Evolutionary conservation across 495 filamentous ascomycete species (phyloP), one percentile per base, ranked within the genome.

Genomic region (Parachaetomium inaequale): DNA sequence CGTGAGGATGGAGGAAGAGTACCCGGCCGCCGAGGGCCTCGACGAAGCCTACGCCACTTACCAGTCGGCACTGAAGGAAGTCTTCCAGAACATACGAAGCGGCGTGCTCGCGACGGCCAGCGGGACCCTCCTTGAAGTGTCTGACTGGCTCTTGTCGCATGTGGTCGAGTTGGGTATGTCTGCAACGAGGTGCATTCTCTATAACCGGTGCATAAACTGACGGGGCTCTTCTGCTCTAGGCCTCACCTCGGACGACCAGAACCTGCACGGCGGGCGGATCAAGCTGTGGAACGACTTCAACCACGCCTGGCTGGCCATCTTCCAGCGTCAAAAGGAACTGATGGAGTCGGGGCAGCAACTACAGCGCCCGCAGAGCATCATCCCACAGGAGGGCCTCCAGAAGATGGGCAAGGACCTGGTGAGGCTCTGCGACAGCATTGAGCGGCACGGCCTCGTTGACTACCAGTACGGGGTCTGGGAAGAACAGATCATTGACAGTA

Each of bases 381-480:
- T 98, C 61, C 78, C 78, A 47, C 76, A 81, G 66, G 88, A 90
- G 7, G 82, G 78, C 15, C 79, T 98, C 61, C 85, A 90, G 61
- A 85, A 83, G 61, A 87, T 98, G 84, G 92, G 90, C 51, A 85
- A 87, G 54, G 87, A 95, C 62, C 71, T 98, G 40, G 83, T 96
- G 53, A 82, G 85, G 54, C 78, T 94, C 21, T 94, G 93, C 70
- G 93, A 98, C 72, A 82, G 82, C 40, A 81, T 98, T 58, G 94
- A 97, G 70, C 84, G 86, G 58, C 85, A 95, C 66, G 94, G 94
- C 17, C 77, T 98, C 28, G 93, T 98, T 7, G 94, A 98, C 76
- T 98, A 97, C 72, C 88, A 98, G 68, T 94, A 96, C 78, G 94
- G 94, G 4, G 90, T 98, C 49, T 93, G 90, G 84, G 94, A 98